Conservation (phyloP, 331 rosid species). For the Arachis monticola region DNA sequence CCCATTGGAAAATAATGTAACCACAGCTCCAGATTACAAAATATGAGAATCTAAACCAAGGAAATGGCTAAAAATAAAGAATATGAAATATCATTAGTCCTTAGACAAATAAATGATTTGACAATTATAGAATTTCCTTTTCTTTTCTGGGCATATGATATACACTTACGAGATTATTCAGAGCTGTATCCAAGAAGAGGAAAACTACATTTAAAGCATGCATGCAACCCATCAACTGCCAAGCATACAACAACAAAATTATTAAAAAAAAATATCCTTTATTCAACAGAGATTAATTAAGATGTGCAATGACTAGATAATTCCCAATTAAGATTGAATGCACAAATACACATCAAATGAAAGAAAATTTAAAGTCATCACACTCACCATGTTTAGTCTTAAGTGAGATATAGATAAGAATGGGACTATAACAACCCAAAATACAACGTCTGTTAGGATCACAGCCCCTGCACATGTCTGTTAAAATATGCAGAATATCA, state of each 20-base stretch:
- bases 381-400: slow-evolving; percentile 30
- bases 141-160: not conserved
- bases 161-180: slow-evolving; percentile 67
- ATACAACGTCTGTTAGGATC: slow-evolving; percentile 39
- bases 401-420: slow-evolving; percentile 34
- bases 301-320: not conserved
- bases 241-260: not conserved
- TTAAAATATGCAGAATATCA: slow-evolving; percentile 3
- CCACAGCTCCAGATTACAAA: slow-evolving; percentile 77
- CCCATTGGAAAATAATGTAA: slow-evolving; percentile 69
- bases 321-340: not conserved
- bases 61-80: slow-evolving; percentile 60
- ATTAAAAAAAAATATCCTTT: no score
- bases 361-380: not conserved
- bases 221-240: slow-evolving; percentile 82
- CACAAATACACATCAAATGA: not conserved
- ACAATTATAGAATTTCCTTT: no score
- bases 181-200: slow-evolving; percentile 63
- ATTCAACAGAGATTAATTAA: not conserved
- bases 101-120: no score
- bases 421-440: slow-evolving; percentile 44
- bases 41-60: slow-evolving; percentile 75
- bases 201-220: slow-evolving; percentile 58
- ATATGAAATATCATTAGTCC: not conserved
- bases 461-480: slow-evolving; percentile 71